A percentile compares a stretch with the other conserved stretches of the same genome.
phyloP scores from a whole-genome alignment of 2,329 filamentous ascomycete species.

The Alternaria viburni region DNA sequence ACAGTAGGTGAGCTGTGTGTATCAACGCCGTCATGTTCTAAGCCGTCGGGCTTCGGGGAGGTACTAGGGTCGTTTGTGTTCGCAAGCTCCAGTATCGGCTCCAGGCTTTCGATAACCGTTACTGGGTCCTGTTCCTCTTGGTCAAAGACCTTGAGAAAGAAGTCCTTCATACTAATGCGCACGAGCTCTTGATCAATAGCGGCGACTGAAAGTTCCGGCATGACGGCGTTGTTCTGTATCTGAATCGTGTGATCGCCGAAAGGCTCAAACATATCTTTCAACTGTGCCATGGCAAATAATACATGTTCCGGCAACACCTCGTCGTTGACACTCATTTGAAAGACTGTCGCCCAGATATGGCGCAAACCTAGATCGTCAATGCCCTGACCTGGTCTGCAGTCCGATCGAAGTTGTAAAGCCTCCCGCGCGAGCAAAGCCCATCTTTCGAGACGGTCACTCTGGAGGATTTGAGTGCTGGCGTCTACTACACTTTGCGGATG shows the following conservation, averaged over 20 bases:
- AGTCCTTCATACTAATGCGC: constrained; percentile 93
- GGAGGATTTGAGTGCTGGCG: constrained; percentile 56
- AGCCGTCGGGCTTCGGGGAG: constrained; percentile 5
- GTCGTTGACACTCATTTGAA: constrained; percentile 64
- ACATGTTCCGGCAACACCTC: constrained; percentile 65
- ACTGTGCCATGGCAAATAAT: constrained; percentile 66
- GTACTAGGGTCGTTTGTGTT: constrained; percentile 3
- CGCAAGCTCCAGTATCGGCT: constrained; percentile 82
- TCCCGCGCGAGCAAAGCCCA: constrained; percentile 66
- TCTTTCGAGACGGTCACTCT: constrained; percentile 64
- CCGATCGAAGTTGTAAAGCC: constrained; percentile 53
- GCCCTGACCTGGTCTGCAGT: constrained; percentile 23
- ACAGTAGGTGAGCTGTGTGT: constrained; percentile 19
- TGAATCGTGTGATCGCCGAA: constrained; percentile 60
- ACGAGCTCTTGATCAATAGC: constrained; percentile 90
- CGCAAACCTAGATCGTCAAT: constrained; percentile 60
- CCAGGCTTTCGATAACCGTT: constrained; percentile 85
- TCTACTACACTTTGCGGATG: constrained; percentile 65
- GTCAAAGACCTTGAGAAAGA: constrained; percentile 89
- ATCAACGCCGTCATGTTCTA: constrained; percentile 12
- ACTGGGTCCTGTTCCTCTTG: constrained; percentile 81
- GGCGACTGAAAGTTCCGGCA: constrained; percentile 83
- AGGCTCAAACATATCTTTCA: constrained; percentile 61
- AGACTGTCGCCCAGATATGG: constrained; percentile 71
- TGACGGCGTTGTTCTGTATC: constrained; percentile 83